Conservation (phyloP, 768 basidiomycete genomes). For the Steccherinum ochraceum region DNA sequence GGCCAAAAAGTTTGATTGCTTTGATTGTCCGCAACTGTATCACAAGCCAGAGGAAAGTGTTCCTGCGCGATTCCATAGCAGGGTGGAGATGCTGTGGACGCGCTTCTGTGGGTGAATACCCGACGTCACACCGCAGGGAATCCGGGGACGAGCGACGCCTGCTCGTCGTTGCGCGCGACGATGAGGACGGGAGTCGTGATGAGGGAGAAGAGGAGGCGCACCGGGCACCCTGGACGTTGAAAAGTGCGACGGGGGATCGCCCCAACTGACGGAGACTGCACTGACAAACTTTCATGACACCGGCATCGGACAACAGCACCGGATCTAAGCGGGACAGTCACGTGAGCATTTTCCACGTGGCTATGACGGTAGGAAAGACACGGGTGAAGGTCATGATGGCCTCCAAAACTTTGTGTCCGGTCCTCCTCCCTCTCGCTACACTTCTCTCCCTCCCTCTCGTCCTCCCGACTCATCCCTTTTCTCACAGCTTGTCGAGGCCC, state of each 20-base stretch:
- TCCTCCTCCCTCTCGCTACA: background rate
- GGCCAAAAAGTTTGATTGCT: background rate
- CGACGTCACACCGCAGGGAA: no score
- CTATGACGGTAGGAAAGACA: background rate
- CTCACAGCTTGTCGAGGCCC: slow-evolving; percentile 25
- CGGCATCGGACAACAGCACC: background rate
- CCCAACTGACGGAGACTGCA: no score
- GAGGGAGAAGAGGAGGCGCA: background rate
- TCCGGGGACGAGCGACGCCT: no score
- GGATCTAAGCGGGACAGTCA: background rate
- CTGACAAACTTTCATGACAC: no score
- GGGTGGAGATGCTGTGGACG: background rate
- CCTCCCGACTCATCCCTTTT: slow-evolving; percentile 22
- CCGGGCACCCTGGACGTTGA: background rate
- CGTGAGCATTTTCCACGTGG: background rate
- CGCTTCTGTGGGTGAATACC: background rate
- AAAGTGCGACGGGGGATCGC: background rate
- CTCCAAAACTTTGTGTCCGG: background rate
- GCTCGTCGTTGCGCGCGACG: background rate
- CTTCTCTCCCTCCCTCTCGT: slow-evolving; percentile 3
- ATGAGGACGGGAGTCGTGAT: background rate
- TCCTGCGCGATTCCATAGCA: background rate
- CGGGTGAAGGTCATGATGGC: background rate
- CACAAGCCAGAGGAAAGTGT: background rate
- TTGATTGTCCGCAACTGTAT: background rate